phyloP scores from a whole-genome alignment of 1,139 yeast genomes.

The Taiozyma onychis region DNA sequence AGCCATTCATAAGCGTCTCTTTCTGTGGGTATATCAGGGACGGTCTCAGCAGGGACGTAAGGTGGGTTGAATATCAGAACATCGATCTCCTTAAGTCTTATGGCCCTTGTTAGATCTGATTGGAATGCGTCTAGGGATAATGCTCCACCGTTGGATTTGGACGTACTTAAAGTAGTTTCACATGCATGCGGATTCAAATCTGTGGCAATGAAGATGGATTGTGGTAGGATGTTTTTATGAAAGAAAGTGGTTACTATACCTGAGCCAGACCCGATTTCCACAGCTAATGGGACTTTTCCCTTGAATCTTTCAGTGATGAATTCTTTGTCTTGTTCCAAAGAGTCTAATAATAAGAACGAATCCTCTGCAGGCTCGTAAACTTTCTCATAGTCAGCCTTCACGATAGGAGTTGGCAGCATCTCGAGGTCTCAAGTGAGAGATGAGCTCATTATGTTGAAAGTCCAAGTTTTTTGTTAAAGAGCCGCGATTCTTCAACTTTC shows the following conservation, averaged over 20 bases:
- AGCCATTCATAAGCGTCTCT: slow-evolving; percentile 60
- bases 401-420: slow-evolving; percentile 55
- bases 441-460: not conserved
- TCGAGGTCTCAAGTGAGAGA: not conserved
- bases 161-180: slow-evolving; percentile 45
- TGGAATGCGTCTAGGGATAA: slow-evolving; percentile 49
- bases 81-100: slow-evolving; percentile 51
- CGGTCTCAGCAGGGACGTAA: slow-evolving; percentile 79
- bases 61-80: slow-evolving; percentile 88
- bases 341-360: slow-evolving; percentile 74
- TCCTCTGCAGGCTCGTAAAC: slow-evolving; percentile 97
- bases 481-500: not conserved
- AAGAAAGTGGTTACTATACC: slow-evolving; percentile 82
- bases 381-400: slow-evolving; percentile 38
- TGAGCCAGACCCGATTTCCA: slow-evolving; percentile 91
- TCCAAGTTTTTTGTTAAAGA: not conserved
- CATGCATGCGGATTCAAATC: slow-evolving; percentile 84
- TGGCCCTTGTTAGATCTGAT: slow-evolving; percentile 47
- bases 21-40: slow-evolving; percentile 43
- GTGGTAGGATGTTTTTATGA: slow-evolving; percentile 43
- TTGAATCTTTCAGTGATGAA: slow-evolving; percentile 31
- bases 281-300: slow-evolving; percentile 43
- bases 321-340: slow-evolving; percentile 54
- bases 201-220: slow-evolving; percentile 54
- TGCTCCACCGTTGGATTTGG: slow-evolving; percentile 38